Conservation (phyloP, 1,284 basidiomycete genomes). For the Hypsizygus ulmarius region DNA sequence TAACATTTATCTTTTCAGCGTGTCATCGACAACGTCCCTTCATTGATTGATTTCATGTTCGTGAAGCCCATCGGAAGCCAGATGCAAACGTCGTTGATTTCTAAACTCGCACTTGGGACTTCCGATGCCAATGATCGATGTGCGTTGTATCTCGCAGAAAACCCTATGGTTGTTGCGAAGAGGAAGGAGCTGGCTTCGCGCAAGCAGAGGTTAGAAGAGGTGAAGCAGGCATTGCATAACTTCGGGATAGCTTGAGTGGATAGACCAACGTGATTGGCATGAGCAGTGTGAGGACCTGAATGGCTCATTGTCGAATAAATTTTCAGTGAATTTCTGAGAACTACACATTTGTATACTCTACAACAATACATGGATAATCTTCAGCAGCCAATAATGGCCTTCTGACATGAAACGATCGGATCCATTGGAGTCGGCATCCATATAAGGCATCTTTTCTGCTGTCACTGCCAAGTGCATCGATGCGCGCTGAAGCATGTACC, state of each 20-base stretch:
- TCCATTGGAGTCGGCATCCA: too few species aligned
- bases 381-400: too few species aligned
- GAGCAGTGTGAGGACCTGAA: too few species aligned
- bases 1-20: slow-evolving; percentile 29
- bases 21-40: slow-evolving; percentile 46
- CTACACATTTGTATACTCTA: too few species aligned
- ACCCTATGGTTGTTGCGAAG: slow-evolving; percentile 33
- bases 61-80: slow-evolving; percentile 35
- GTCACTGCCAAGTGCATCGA: too few species aligned
- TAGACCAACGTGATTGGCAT: too few species aligned
- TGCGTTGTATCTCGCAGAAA: slow-evolving; percentile 41
- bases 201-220: slow-evolving; percentile 25
- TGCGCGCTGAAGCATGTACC: too few species aligned
- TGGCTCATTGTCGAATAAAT: too few species aligned
- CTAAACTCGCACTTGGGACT: slow-evolving; percentile 38
- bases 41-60: slow-evolving; percentile 44
- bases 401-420: too few species aligned
- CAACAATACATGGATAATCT: too few species aligned
- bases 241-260: slow-evolving; percentile 25
- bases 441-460: too few species aligned
- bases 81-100: slow-evolving; percentile 37
- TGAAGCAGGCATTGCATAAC: slow-evolving; percentile 31
- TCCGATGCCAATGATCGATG: slow-evolving; percentile 35
- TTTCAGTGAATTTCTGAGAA: too few species aligned
- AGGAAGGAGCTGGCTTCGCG: slow-evolving; percentile 31